These are phyloP conservation scores for Sphagnum contortum DNA, from an alignment of 225 moss, liverwort and hornwort species.

Conservation along the genomic window DNA sequence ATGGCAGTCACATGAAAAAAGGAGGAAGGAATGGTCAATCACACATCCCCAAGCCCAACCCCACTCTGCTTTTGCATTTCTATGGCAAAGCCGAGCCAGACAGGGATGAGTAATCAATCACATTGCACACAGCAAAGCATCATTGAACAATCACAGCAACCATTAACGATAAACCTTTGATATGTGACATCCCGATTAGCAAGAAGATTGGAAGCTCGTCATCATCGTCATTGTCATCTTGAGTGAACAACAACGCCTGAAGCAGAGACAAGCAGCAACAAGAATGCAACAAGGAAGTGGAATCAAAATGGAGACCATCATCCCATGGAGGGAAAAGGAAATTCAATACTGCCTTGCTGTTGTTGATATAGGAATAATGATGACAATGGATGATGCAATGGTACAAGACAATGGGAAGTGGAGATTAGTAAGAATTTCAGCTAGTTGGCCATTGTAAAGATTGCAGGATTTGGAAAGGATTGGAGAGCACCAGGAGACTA, in stretches of 20 bases:
- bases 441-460: too few species aligned
- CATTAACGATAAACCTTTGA: background rate
- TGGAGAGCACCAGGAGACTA: slow-evolving; percentile 23
- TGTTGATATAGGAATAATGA: background rate
- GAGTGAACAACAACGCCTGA: too few species aligned
- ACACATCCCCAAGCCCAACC: too few species aligned
- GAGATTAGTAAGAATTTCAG: slow-evolving; percentile 6
- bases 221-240: too few species aligned
- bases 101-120: slow-evolving; percentile 5
- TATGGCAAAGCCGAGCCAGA: background rate
- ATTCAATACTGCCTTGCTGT: too few species aligned
- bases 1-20: slow-evolving; percentile 29
- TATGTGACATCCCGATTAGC: background rate
- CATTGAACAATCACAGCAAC: background rate
- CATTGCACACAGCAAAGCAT: background rate
- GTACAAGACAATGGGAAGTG: slow-evolving; percentile 21
- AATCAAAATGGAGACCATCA: background rate
- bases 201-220: background rate
- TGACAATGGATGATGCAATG: background rate
- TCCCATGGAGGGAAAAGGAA: too few species aligned
- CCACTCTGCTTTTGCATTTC: too few species aligned
- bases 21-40: slow-evolving; percentile 14
- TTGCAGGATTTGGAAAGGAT: slow-evolving; percentile 7
- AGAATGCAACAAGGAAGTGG: background rate
- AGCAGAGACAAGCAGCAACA: too few species aligned